Conservation (phyloP, 495 filamentous ascomycete genomes). For the Aspergillus wentii region DNA sequence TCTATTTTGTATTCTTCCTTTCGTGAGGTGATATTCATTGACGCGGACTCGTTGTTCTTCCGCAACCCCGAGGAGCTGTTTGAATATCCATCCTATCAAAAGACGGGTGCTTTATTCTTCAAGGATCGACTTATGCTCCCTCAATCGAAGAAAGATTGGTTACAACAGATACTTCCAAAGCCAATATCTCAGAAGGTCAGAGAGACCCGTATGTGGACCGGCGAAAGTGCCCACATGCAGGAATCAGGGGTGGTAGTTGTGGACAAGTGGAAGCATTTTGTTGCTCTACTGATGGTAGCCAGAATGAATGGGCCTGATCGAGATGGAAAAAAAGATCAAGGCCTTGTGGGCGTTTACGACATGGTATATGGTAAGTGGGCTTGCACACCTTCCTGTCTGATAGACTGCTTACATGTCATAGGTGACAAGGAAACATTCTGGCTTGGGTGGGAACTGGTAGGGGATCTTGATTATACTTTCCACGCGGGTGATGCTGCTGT, state of each 20-base stretch:
- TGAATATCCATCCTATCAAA: constrained; percentile 15
- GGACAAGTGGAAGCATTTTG: constrained; percentile 21
- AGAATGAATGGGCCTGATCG: constrained; percentile 26
- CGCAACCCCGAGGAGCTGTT: constrained; percentile 38
- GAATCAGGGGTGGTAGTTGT: constrained; percentile 26
- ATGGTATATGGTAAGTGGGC: constrained; percentile 22
- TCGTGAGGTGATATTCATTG: constrained; percentile 45
- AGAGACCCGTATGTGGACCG: constrained; percentile 17
- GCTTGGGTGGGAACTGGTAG: constrained; percentile 21
- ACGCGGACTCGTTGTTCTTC: constrained; percentile 42
- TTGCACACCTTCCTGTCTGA: not conserved
- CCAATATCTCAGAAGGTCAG: constrained; percentile 13
- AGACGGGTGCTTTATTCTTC: constrained; percentile 34
- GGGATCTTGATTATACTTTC: constrained; percentile 18
- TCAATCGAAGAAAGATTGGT: constrained; percentile 13
- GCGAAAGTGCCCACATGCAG: constrained; percentile 22
- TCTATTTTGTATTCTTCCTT: constrained; percentile 46
- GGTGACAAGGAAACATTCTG: constrained; percentile 28
- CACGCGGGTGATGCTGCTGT: constrained; percentile 15
- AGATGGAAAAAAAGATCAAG: constrained; percentile 11
- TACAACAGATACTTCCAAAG: constrained; percentile 13
- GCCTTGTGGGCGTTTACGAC: constrained; percentile 15
- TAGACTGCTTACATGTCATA: constrained; percentile 1
- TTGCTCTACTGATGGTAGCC: constrained; percentile 19
- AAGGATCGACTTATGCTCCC: constrained; percentile 30